Conservation (phyloP, 805 yeast genomes). For the Suhomyces kilbournensis region DNA sequence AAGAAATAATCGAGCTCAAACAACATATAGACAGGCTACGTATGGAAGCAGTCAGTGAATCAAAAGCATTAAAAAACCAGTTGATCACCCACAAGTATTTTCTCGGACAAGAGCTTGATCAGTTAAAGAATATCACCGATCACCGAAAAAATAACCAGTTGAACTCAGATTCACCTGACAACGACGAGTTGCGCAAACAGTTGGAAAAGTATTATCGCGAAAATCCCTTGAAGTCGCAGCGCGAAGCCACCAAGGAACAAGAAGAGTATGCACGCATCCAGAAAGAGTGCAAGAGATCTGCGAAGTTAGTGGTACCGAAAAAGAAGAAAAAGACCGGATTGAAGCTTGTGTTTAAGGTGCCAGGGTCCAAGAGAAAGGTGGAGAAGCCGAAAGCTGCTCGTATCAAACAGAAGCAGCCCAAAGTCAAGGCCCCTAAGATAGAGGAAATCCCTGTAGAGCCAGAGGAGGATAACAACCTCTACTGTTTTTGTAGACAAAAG, state of each 20-base stretch:
- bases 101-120: slow-evolving; percentile 25
- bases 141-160: not conserved
- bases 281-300: slow-evolving; percentile 35
- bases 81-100: slow-evolving; percentile 26
- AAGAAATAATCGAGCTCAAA: slow-evolving; percentile 8
- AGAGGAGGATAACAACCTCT: slow-evolving; percentile 11
- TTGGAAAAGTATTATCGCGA: slow-evolving; percentile 32
- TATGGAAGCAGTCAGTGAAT: slow-evolving; percentile 25
- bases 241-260: slow-evolving; percentile 36
- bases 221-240: slow-evolving; percentile 36
- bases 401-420: not conserved
- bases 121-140: slow-evolving; percentile 9
- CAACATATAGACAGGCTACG: slow-evolving; percentile 8
- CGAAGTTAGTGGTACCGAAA: slow-evolving; percentile 9
- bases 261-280: slow-evolving; percentile 24
- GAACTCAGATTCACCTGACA: not conserved
- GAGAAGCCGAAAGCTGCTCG: not conserved
- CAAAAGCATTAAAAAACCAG: slow-evolving; percentile 28
- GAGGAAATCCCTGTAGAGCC: not conserved
- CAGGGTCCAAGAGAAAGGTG: slow-evolving; percentile 1
- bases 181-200: slow-evolving; percentile 25
- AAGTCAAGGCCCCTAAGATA: not conserved
- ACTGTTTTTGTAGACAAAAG: slow-evolving; percentile 26
- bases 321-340: slow-evolving; percentile 5
- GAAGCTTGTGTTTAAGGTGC: slow-evolving; percentile 8